These are phyloP conservation scores for Cercospora sojina DNA, from an alignment of 2,329 filamentous ascomycete species.

Conservation along the genomic window DNA sequence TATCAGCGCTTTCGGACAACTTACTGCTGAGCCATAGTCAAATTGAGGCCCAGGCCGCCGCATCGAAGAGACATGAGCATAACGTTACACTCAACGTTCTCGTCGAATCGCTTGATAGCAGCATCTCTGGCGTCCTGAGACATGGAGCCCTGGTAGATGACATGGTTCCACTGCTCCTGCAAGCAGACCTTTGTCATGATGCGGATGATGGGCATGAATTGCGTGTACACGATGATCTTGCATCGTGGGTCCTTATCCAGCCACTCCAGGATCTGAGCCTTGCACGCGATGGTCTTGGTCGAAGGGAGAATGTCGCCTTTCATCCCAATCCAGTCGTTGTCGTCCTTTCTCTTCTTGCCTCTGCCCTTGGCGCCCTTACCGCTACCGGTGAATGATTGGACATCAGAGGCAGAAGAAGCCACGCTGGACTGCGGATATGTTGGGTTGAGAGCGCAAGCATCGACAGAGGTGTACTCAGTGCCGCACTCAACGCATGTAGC, in stretches of 20 bases:
- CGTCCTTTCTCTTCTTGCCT: conserved; percentile 17
- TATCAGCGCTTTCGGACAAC: neutral
- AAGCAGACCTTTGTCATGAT: conserved; percentile 54
- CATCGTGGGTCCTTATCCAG: conserved; percentile 44
- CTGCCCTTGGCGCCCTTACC: conserved; percentile 9
- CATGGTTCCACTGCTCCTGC: conserved; percentile 50
- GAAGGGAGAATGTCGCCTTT: conserved; percentile 44
- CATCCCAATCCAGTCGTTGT: conserved; percentile 42
- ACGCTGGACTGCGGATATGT: neutral
- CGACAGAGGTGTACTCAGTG: conserved; percentile 24
- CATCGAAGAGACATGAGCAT: conserved; percentile 58
- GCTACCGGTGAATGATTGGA: neutral
- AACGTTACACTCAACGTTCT: conserved; percentile 43
- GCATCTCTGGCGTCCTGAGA: conserved; percentile 46
- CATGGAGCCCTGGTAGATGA: conserved; percentile 55
- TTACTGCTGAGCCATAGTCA: conserved; percentile 52
- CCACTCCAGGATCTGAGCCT: conserved; percentile 49
- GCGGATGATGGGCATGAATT: conserved; percentile 56
- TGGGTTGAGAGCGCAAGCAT: neutral
- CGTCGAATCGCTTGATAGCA: conserved; percentile 49
- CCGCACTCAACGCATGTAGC: conserved; percentile 42
- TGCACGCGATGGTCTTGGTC: conserved; percentile 49
- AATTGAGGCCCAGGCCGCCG: conserved; percentile 59
- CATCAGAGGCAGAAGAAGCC: neutral
- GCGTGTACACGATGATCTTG: conserved; percentile 60